Evolutionary conservation across 257 asterid genomes (phyloP).

Genomic region (Rhazya stricta): DNA sequence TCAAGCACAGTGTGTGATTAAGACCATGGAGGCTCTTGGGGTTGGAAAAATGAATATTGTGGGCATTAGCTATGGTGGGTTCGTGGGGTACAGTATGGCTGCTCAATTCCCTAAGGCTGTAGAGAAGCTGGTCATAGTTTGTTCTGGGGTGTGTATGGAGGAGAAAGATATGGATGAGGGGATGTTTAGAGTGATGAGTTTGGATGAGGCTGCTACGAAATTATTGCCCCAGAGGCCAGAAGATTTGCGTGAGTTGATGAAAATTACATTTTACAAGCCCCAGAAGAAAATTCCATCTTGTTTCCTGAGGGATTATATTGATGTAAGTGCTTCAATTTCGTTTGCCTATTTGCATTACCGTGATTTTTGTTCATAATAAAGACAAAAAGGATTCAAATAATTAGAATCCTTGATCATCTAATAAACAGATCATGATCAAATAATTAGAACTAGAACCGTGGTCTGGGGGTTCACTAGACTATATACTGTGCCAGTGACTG

Average conservation of each 20-base stretch:
- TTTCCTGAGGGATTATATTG: constrained; percentile 58
- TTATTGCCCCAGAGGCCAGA: constrained; percentile 67
- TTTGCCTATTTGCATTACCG: not conserved
- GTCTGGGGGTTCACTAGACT: not conserved
- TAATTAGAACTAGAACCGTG: not conserved
- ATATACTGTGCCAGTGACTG: not conserved
- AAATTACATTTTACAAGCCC: constrained; percentile 58
- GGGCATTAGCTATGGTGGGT: constrained; percentile 85
- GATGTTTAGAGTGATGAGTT: constrained; percentile 59
- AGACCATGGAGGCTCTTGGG: constrained; percentile 55
- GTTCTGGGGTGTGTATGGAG: constrained; percentile 74
- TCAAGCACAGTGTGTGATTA: constrained; percentile 65
- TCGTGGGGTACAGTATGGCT: constrained; percentile 74
- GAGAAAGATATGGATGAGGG: constrained; percentile 78
- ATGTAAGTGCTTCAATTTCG: constrained; percentile 41
- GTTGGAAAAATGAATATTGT: constrained; percentile 50
- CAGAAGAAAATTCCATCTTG: constrained; percentile 63
- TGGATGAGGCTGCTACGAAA: constrained; percentile 58
- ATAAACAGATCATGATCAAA: not conserved
- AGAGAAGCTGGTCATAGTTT: constrained; percentile 58
- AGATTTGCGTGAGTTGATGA: constrained; percentile 54
- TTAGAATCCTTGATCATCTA: not conserved
- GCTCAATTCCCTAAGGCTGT: constrained; percentile 65
- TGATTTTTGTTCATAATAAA: not conserved
- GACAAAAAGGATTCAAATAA: not conserved